phyloP scores from a whole-genome alignment of 768 basidiomycete genomes.

The Mycena rosella region DNA sequence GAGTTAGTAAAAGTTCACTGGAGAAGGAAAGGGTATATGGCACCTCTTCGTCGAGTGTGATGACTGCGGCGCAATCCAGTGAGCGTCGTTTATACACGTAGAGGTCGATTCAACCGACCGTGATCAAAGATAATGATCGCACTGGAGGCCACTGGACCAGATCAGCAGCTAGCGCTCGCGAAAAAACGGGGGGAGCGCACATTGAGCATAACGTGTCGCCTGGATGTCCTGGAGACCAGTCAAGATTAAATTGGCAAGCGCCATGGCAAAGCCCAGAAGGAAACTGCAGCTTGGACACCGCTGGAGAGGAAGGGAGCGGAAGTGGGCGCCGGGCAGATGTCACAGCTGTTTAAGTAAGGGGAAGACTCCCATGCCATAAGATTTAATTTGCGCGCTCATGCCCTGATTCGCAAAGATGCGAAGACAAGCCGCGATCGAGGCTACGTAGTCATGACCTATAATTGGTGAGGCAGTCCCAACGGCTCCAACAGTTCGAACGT shows the following conservation, averaged over 20 bases:
- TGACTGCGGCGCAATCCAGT: constrained; percentile 46
- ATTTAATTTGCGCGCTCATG: constrained; percentile 10
- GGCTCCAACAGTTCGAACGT: background rate
- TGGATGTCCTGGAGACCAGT: constrained; percentile 53
- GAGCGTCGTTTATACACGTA: constrained; percentile 1
- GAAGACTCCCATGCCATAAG: constrained; percentile 28
- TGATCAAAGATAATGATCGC: constrained; percentile 68
- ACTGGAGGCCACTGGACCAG: constrained; percentile 60
- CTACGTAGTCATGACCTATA: background rate
- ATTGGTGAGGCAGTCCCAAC: background rate
- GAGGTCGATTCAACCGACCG: constrained; percentile 49
- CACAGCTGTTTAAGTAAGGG: constrained; percentile 15
- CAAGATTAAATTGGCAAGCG: constrained; percentile 34
- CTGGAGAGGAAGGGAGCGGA: constrained; percentile 22
- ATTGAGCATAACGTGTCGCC: constrained; percentile 57
- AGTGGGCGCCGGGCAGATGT: constrained; percentile 22
- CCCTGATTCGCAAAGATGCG: constrained; percentile 26
- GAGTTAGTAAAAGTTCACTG: constrained; percentile 11
- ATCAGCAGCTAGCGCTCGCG: background rate
- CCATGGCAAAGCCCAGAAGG: constrained; percentile 21
- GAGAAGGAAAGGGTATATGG: constrained; percentile 25
- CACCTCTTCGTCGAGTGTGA: constrained; percentile 68
- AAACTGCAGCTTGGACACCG: constrained; percentile 28
- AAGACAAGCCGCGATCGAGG: constrained; percentile 5
- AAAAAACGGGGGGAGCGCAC: constrained; percentile 45